Base-by-base conservation (phyloP, 2,329 filamentous ascomycete genomes). In the Mariannaea sp. region DNA sequence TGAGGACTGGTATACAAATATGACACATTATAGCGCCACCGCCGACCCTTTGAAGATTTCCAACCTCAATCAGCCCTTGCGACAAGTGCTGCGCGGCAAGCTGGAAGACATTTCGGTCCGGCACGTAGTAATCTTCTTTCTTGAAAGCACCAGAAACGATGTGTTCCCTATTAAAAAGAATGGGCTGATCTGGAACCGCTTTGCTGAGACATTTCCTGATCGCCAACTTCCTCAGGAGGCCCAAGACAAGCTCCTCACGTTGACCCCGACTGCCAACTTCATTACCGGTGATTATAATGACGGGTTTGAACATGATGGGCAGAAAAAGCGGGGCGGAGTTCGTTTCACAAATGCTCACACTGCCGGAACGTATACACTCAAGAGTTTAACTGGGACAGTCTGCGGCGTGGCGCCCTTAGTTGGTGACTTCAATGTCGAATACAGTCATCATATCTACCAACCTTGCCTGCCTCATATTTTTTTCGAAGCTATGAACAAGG, bases 131-230 rank as follows among this genome's bases (percentile, higher is more conserved):
- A 55, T 77, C n/a, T 48, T 78, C 2, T 69, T 75, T n/a, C 65
- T 78, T 2, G 76, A 78, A 49, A 77, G 75, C 36, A 77, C 75
- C 0, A 69, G 76, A 16, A 72, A 72, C 3, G 76, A 78, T 43
- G 70, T 78, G 3, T 78, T 78, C 20, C 76, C 76, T 0, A 58
- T 78, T 20, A 75, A 76, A 30, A 73, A 73, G 49, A 64, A 69
- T 1, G 73, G 71, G 5, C 55, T 73, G 29, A 71, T 77, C 14
- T 73, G 69, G 56, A 63, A 73, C 4, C 69, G 69, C 1, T 65
- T 73, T 0, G 56, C 63, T 3, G 58, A 68, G 2, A 73, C 73
- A 1, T 68, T 65, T 12, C 63, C 67, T 7, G 59, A 72, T 3
- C 58, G 65, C 8, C 61, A 61, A 1, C 42, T 77, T 1, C 75